Evolutionary conservation across 495 filamentous ascomycete genomes (phyloP).

Genomic region (Oidiodendron maius): DNA sequence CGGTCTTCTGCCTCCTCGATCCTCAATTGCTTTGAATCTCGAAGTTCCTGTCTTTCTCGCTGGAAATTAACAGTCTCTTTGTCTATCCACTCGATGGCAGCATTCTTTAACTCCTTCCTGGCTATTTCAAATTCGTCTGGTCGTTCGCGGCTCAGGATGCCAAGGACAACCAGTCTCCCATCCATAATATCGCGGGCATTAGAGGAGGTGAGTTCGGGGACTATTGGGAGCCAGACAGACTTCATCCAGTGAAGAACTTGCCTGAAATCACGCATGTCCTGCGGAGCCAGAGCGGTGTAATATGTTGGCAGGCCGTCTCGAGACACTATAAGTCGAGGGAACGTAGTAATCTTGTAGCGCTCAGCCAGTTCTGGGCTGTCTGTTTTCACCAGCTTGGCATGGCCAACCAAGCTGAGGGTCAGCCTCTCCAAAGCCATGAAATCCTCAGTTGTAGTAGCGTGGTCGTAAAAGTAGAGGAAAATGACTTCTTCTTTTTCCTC

Average conservation of each 20-base stretch:
- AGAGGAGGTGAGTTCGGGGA: conserved; percentile 85
- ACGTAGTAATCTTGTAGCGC: conserved; percentile 89
- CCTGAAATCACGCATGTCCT: conserved; percentile 82
- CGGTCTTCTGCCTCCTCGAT: conserved; percentile 96
- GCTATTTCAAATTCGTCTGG: conserved; percentile 71
- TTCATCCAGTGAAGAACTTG: conserved; percentile 89
- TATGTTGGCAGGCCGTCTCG: conserved; percentile 84
- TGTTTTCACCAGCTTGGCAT: conserved; percentile 87
- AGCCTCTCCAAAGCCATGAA: conserved; percentile 83
- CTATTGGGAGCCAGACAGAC: conserved; percentile 93
- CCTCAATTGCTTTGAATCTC: conserved; percentile 88
- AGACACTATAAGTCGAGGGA: conserved; percentile 85
- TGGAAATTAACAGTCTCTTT: conserved; percentile 86
- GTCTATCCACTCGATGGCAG: conserved; percentile 96
- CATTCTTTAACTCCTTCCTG: conserved; percentile 89
- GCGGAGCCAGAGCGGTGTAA: conserved; percentile 75
- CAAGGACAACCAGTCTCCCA: conserved; percentile 86
- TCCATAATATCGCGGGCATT: conserved; percentile 95
- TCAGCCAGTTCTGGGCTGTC: conserved; percentile 64
- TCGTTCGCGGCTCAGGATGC: conserved; percentile 75
- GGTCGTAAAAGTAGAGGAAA: conserved; percentile 95
- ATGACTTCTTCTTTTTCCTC: conserved; percentile 93
- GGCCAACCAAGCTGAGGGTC: conserved; percentile 79
- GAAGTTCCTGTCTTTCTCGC: conserved; percentile 82
- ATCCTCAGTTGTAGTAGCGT: conserved; percentile 87